Percentiles rank a stretch among this genome's conserved stretches.
phyloP scores from a whole-genome alignment of 2,329 filamentous ascomycete genomes.

The Aspergillus versicolor region DNA sequence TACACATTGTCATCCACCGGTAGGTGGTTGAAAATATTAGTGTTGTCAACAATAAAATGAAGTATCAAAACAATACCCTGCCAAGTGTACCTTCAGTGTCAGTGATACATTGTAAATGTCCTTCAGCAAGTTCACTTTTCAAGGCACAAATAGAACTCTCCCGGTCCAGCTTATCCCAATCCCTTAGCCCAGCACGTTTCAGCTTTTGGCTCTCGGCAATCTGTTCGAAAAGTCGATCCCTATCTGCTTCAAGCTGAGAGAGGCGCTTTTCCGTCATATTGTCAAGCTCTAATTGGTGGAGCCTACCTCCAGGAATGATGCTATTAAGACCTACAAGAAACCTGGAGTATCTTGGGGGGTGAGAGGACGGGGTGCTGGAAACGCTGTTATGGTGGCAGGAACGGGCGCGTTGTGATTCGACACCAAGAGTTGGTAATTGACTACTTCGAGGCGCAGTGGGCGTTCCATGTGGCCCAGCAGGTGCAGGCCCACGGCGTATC shows the following conservation, averaged over 20 bases:
- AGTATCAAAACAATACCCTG: slow-evolving; percentile 39
- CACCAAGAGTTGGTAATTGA: slow-evolving; percentile 26
- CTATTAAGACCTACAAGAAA: slow-evolving; percentile 39
- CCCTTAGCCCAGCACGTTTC: slow-evolving; percentile 43
- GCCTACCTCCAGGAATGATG: slow-evolving; percentile 45
- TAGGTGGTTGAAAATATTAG: neutral
- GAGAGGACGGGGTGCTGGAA: slow-evolving; percentile 36
- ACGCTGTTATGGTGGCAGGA: slow-evolving; percentile 38
- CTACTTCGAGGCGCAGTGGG: slow-evolving; percentile 40
- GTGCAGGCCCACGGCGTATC: slow-evolving; percentile 34
- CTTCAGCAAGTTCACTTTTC: slow-evolving; percentile 50
- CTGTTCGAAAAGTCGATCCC: slow-evolving; percentile 45
- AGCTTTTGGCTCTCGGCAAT: slow-evolving; percentile 44
- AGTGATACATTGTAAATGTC: slow-evolving; percentile 47
- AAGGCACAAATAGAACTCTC: slow-evolving; percentile 48
- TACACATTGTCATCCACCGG: neutral
- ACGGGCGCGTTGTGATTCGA: slow-evolving; percentile 35
- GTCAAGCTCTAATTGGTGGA: slow-evolving; percentile 39
- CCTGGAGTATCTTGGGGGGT: slow-evolving; percentile 40
- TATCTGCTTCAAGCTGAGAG: slow-evolving; percentile 44
- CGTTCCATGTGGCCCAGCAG: slow-evolving; percentile 28
- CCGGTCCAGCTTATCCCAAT: slow-evolving; percentile 49
- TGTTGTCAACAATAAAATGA: neutral
- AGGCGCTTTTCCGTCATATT: slow-evolving; percentile 44
- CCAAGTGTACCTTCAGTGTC: slow-evolving; percentile 44